Conservation (phyloP, 2,329 filamentous ascomycete genomes). For the Metarhizium rileyi region DNA sequence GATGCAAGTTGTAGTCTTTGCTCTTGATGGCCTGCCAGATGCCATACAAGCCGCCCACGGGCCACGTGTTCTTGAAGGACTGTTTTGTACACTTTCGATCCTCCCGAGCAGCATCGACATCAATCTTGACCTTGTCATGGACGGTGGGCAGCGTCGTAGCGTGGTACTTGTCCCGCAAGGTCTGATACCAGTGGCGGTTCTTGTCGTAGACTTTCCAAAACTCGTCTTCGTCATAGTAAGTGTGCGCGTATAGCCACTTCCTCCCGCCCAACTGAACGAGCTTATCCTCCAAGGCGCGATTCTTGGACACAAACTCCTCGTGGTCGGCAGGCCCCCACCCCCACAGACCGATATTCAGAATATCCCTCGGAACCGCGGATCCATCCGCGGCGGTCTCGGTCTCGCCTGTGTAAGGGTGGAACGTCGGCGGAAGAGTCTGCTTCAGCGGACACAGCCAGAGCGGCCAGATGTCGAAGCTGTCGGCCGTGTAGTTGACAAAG, state of each 20-base stretch:
- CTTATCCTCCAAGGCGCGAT: conserved; percentile 61
- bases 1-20: conserved; percentile 44
- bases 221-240: conserved; percentile 66
- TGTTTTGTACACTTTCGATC: conserved; percentile 29
- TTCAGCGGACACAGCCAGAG: conserved; percentile 50
- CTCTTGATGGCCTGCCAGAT: conserved; percentile 50
- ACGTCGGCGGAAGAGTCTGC: conserved; percentile 38
- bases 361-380: conserved; percentile 19
- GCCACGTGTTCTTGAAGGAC: conserved; percentile 39
- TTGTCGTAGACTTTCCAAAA: conserved; percentile 56
- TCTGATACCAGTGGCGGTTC: conserved; percentile 48
- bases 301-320: conserved; percentile 55
- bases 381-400: conserved; percentile 15
- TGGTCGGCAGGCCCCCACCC: conserved; percentile 55
- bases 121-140: conserved; percentile 60
- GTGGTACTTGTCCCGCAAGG: conserved; percentile 50
- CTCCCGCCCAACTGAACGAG: conserved; percentile 61
- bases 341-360: conserved; percentile 67
- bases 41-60: conserved; percentile 49
- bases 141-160: conserved; percentile 55
- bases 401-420: conserved; percentile 42
- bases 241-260: conserved; percentile 84
- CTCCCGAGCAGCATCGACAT: conserved; percentile 33
- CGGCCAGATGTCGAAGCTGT: conserved; percentile 45
- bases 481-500: conserved; percentile 46